Evolutionary conservation across 2,329 filamentous ascomycete genomes (phyloP), one percentile per base, ranked within the genome.

Genomic region (Myriosclerotinia duriaeana): DNA sequence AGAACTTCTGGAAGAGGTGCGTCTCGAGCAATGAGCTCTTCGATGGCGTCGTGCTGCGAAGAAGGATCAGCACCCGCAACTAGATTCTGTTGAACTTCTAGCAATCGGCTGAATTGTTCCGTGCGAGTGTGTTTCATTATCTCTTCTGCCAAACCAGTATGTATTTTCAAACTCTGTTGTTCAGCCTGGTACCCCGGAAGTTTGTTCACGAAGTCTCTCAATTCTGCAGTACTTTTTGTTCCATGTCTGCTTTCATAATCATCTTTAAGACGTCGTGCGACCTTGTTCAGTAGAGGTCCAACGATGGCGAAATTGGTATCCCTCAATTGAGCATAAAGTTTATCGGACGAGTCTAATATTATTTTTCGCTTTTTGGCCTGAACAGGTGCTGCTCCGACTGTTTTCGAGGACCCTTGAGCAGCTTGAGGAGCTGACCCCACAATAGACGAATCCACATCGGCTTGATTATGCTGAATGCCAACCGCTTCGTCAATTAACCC

Each of bases 221-320:
- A 86, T 77, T 99, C 95, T 5, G 92, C 88, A 22, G 95, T 93
- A 1, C 91, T 93, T 77, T 95, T 96, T 5, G 91, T 90, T 59
- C 87, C 87, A 77, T 97, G 92, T 69, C 94, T 90, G 70, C 85
- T 90, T 75, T 98, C 93, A 76, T 96, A 96, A 75, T 97, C 93
- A 72, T 82, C 91, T 74, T 90, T 91, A 34, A 99, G 81, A 15
- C 94, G 88, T 40, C 93, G 88, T 5, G 95, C 96, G 15, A 96
- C 91, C 76, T 93, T 94, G 78, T 97, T 97, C 69, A 99, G 83
- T 11, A 96, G 81, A 63, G 87, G 89, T 17, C 95, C 95, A 50
- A 99, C 93, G 65, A 97, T 93, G 46, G 93, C 94, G 77, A 98
- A 99, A 76, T 99, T 99, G 52, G 91, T 88, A 76, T 98, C 92